Base-by-base conservation (phyloP, 2,329 filamentous ascomycete species). In the Microcera coccophila region DNA sequence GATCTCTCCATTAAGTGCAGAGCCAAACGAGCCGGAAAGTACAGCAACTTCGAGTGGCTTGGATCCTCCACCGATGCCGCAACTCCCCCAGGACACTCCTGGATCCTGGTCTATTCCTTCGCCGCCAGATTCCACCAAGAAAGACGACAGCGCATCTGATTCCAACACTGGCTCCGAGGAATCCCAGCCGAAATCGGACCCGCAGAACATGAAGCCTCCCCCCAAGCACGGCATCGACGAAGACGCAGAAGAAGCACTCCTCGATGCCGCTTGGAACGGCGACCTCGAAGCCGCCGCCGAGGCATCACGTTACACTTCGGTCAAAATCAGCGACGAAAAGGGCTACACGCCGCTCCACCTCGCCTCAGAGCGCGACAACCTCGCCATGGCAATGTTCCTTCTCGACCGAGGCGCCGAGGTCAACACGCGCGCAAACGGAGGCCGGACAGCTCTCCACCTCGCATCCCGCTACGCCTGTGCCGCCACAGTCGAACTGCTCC, bases 221-320 rank as follows among this genome's bases (percentile, higher is more conserved):
- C 22, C 36, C 24, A 8, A 0, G 26, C 19, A 4, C 24, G 12
- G 5, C 16, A 12, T 2, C 42, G 37, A 15, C n/a, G 47, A 56
- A 3, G 46, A 53, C 14, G 46, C 52, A 0, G 44, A 55, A 37
- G 61, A 63, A 0, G 19, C 46, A 0, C 48, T 64, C 3, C 52
- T 64, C 1, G 61, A 63, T 28, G 62, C 59, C 0, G 59, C 63
- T 44, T 68, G 61, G 62, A 59, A 59, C 21, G 62, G 62, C 2
- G 52, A 64, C 16, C 45, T 63, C 8, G 46, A 57, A 21, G 50
- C 47, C 14, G 57, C 59, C 3, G 48, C 40, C 5, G 44, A 49
- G 1, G 59, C 60, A 2, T 52, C 64, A 14, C 48, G 49, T 1
- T 35, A 56, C 15, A 52, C 53, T 5, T 54, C 60, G 1, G 46